Evolutionary conservation across 192 early-diverging fungal species (phyloP).

Genomic region (Backusella macrospora): DNA sequence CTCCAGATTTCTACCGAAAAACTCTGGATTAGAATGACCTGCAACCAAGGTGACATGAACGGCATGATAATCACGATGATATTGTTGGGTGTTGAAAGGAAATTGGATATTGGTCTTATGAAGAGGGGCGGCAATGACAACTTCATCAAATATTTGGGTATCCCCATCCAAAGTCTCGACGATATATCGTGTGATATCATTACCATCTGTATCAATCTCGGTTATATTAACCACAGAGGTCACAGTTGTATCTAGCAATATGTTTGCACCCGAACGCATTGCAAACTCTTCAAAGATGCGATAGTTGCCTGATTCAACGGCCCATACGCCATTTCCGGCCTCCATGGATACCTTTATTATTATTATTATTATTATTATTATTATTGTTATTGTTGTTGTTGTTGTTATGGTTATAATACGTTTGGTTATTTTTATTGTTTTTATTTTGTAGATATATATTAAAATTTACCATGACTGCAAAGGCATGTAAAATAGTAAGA

Average conservation of each 20-base stretch:
- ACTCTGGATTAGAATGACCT: conserved; percentile 51
- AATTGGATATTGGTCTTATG: conserved; percentile 21
- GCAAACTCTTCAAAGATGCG: conserved; percentile 65
- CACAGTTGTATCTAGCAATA: conserved; percentile 52
- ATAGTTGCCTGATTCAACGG: conserved; percentile 59
- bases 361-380: too few relatives aligned
- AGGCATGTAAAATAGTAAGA: conserved; percentile 57
- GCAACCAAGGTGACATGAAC: conserved; percentile 65
- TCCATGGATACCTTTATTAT: conserved; percentile 48
- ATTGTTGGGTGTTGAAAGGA: background rate
- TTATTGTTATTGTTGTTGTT: too few relatives aligned
- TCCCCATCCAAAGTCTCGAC: conserved; percentile 40
- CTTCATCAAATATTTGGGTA: conserved; percentile 54
- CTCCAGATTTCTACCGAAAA: conserved; percentile 44
- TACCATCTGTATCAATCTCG: conserved; percentile 11
- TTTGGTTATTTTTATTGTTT: background rate
- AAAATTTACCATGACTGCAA: conserved; percentile 50
- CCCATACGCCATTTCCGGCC: conserved; percentile 45
- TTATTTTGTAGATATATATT: background rate
- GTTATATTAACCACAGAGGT: conserved; percentile 33
- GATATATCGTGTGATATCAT: conserved; percentile 29
- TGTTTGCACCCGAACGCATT: conserved; percentile 39
- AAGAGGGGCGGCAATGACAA: conserved; percentile 64
- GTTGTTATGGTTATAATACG: too few relatives aligned
- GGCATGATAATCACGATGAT: conserved; percentile 41